Evolutionary conservation across 1,139 yeast genomes (phyloP).

Genomic region (Zhuliangozyma parablackwelliae): DNA sequence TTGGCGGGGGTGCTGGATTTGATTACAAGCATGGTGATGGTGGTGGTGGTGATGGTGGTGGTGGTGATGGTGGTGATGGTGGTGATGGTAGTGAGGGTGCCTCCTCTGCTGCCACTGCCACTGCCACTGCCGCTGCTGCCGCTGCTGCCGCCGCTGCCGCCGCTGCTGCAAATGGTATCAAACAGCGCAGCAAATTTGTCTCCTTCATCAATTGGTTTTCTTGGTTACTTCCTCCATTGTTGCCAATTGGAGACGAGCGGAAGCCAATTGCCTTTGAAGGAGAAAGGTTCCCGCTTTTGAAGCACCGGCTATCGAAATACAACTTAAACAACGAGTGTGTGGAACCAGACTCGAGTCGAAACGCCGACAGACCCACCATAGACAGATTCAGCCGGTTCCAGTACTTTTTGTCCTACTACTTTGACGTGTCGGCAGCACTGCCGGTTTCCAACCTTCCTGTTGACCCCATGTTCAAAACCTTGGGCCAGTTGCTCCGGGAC

Average conservation of each 20-base stretch:
- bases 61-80: slow-evolving; percentile 1
- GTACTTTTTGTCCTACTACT: slow-evolving; percentile 18
- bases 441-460: slow-evolving; percentile 6
- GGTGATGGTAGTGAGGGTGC: neutral
- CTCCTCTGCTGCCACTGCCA: neutral
- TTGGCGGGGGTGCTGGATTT: slow-evolving; percentile 28
- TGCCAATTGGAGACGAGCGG: slow-evolving; percentile 10
- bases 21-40: slow-evolving; percentile 15
- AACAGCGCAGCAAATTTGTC: neutral
- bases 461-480: slow-evolving; percentile 12
- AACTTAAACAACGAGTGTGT: slow-evolving; percentile 2
- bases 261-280: slow-evolving; percentile 1
- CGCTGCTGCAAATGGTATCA: too few species aligned
- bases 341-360: slow-evolving; percentile 1
- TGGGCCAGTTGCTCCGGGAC: slow-evolving; percentile 11
- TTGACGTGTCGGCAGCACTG: slow-evolving; percentile 10
- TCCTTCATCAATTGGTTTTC: slow-evolving; percentile 16
- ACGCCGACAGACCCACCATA: neutral
- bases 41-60: slow-evolving; percentile 5
- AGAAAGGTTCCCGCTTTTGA: slow-evolving; percentile 9
- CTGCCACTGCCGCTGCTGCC: too few species aligned
- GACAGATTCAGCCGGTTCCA: slow-evolving; percentile 14
- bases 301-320: slow-evolving; percentile 8
- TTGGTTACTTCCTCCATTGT: slow-evolving; percentile 22
- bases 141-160: too few species aligned